Base-by-base conservation (phyloP, 2,329 filamentous ascomycete genomes). In the Nannizziopsis barbatae region DNA sequence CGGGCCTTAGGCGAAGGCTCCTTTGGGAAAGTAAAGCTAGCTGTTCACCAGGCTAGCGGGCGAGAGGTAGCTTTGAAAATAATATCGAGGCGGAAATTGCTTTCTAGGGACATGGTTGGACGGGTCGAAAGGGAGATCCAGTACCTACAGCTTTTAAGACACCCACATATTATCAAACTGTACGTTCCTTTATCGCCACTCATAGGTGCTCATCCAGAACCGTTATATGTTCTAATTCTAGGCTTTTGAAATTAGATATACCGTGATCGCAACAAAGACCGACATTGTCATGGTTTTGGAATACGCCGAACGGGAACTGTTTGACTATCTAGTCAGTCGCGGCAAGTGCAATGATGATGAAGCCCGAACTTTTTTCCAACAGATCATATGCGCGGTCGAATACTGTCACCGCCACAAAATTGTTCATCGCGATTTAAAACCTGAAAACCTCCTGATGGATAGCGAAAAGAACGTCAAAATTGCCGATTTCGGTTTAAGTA, bases 221-320 rank as follows among this genome's bases (percentile, higher is more conserved):
- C 30, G 18, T 22, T 18, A n/a, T 8, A n/a, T 22, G 22, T 40
- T 43, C 15, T 15, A 37, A 31, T 39, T n/a, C 40, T 49, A 38
- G 49, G 39, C 57, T 41, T 15, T 31, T 42, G 33, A 33, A 14
- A n/a, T 30, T n/a, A 92, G 86, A 49, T 95, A 87, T 68, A 96
- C 92, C 27, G 92, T 98, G 55, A 96, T 98, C 65, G 95, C 94
- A 54, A 95, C 90, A 5, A 80, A 82, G 18, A 81, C 78, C 53
- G 92, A 98, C 65, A 98, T 98, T 64, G 92, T 96, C 67, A 98
- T 98, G 92, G 92, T 98, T 42, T 79, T 98, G 57, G 92, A 98
- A 68, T 98, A 94, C 68, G 92, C 92, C 37, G 92, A 92, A 53
- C 86, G 86, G 52, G 92, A 98, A 68, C 75, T 98, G 52, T 98